phyloP scores from a whole-genome alignment of 1,284 basidiomycete genomes.

The Naganishia liquefaciens region DNA sequence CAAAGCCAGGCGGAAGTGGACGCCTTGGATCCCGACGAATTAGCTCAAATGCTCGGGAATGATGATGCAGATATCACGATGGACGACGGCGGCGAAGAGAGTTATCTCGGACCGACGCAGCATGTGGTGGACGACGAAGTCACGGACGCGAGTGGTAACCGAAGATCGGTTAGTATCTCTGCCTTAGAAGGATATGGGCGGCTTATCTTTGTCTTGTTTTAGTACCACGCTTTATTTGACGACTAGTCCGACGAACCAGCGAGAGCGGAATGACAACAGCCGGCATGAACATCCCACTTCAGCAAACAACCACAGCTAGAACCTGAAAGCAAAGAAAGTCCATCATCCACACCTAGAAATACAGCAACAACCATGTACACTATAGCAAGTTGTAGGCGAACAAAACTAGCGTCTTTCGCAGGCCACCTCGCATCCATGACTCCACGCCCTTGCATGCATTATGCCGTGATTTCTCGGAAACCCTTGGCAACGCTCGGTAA shows the following conservation, averaged over 20 bases:
- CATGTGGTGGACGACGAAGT: constrained; percentile 8
- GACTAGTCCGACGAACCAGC: constrained; percentile 4
- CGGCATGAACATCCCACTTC: no score
- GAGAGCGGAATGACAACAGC: not conserved
- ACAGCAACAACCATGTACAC: constrained; percentile 14
- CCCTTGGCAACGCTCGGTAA: constrained; percentile 15
- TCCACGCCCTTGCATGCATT: not conserved
- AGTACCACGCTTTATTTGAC: constrained; percentile 31
- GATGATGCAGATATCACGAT: constrained; percentile 25
- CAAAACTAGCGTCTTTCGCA: not conserved
- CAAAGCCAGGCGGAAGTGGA: constrained; percentile 31
- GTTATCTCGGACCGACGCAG: constrained; percentile 14
- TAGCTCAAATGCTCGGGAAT: constrained; percentile 26
- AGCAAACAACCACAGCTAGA: no score
- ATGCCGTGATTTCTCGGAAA: constrained; percentile 19
- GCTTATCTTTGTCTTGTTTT: not conserved
- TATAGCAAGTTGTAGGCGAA: constrained; percentile 1
- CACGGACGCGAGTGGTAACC: constrained; percentile 3
- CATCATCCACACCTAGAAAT: constrained; percentile 12
- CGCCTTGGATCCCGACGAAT: constrained; percentile 20
- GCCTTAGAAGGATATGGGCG: not conserved
- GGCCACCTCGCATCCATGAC: constrained; percentile 8
- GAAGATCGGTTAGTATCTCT: constrained; percentile 4
- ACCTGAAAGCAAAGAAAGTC: constrained; percentile 7
- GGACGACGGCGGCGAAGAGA: constrained; percentile 22